These are phyloP conservation scores for Noccaea caerulescens DNA, from an alignment of 345 rosid genomes.

Conservation along the genomic window DNA sequence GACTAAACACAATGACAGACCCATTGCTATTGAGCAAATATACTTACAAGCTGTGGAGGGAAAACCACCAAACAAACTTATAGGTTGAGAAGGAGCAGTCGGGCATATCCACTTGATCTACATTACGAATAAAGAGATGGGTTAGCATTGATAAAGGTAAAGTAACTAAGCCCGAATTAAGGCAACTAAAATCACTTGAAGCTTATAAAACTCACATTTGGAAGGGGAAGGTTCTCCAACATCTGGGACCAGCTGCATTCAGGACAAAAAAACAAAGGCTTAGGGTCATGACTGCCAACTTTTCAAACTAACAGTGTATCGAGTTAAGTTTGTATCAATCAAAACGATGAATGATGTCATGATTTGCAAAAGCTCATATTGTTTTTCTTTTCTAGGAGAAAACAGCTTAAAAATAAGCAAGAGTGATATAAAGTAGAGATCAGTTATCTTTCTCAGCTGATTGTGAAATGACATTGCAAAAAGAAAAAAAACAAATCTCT, in stretches of 20 bases:
- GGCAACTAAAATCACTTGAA: conserved; percentile 3
- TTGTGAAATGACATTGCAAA: neutral
- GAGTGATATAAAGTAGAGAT: neutral
- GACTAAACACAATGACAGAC: conserved; percentile 4
- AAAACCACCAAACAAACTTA: conserved; percentile 90
- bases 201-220: conserved; percentile 64
- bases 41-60: conserved; percentile 96
- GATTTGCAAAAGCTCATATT: neutral
- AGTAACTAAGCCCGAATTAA: neutral
- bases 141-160: conserved; percentile 12
- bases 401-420: conserved; percentile 1
- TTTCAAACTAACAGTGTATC: neutral
- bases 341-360: conserved; percentile 9
- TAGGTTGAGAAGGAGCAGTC: conserved; percentile 91
- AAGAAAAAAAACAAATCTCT: neutral
- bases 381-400: neutral
- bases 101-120: conserved; percentile 99
- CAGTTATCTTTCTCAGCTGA: neutral
- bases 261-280: conserved; percentile 22
- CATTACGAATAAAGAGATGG: conserved; percentile 24
- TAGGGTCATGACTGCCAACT: conserved; percentile 4
- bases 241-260: conserved; percentile 96
- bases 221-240: conserved; percentile 92
- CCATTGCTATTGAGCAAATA: conserved; percentile 16
- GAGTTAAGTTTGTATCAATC: conserved; percentile 9